phyloP scores from a whole-genome alignment of 1,284 basidiomycete genomes.

The Sporisorium sorghi region DNA sequence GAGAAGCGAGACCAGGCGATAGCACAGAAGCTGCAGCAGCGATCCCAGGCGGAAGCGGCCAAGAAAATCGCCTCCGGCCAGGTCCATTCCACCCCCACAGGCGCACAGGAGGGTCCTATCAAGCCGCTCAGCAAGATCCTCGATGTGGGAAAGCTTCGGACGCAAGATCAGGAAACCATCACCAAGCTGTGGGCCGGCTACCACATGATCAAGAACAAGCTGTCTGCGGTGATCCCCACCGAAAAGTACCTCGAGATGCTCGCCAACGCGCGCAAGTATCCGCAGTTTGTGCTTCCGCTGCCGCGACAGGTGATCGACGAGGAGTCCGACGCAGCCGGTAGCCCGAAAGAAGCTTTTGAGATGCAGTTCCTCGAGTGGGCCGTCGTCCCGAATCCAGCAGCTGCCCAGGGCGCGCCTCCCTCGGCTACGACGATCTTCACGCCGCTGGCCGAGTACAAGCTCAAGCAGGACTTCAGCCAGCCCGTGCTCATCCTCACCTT shows the following conservation, averaged over 20 bases:
- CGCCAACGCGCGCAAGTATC: slow-evolving; percentile 52
- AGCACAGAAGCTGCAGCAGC: slow-evolving; percentile 33
- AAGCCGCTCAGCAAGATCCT: slow-evolving; percentile 61
- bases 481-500: slow-evolving; percentile 90
- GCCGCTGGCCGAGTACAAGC: slow-evolving; percentile 92
- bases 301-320: slow-evolving; percentile 53
- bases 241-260: slow-evolving; percentile 58
- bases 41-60: slow-evolving; percentile 46
- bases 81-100: slow-evolving; percentile 35
- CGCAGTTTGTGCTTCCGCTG: slow-evolving; percentile 66
- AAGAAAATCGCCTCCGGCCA: slow-evolving; percentile 46
- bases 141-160: slow-evolving; percentile 57
- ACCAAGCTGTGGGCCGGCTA: slow-evolving; percentile 67
- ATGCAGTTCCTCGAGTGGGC: slow-evolving; percentile 67
- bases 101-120: slow-evolving; percentile 46
- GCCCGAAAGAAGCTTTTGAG: slow-evolving; percentile 58
- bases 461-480: slow-evolving; percentile 85
- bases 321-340: slow-evolving; percentile 18
- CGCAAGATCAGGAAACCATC: slow-evolving; percentile 51
- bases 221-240: slow-evolving; percentile 64
- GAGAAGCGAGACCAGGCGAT: slow-evolving; percentile 50
- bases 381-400: slow-evolving; percentile 42
- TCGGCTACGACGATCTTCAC: slow-evolving; percentile 79
- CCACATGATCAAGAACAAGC: slow-evolving; percentile 66
- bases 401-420: slow-evolving; percentile 23